Base-by-base conservation (phyloP, 148 eudicot species). In the Rhododendron henanense region DNA sequence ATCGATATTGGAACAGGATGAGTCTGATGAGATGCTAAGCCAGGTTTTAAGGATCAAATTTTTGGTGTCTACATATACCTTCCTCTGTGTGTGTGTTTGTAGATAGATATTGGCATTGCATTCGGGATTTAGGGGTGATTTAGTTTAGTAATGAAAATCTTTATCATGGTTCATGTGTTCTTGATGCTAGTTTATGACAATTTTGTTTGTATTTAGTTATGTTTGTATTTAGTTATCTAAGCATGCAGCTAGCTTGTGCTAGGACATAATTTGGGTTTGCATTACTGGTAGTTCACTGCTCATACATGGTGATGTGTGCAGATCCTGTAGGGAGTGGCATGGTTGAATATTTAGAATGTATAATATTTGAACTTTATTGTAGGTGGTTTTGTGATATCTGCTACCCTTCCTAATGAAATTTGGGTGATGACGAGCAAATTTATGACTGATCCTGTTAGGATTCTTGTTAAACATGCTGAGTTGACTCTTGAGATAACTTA, bases 21-120 rank as follows among this genome's bases (percentile, higher is more conserved):
- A 96, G 89, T 95, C 99, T 82, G 98, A 96, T 90, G 99, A 96
- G 91, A 96, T 96, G 98, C 89, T 96, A 93, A 96, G 98, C 91
- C 88, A 87, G 99, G 99, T 82, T 96, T 96, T 83, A 96, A 96
- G 92, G 98, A 95, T 88, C 99, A 96, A 87, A 96, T 96, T 83
- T 96, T 95, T 85, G 99, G 95, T 93, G 97, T 96, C 79, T 96
- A 96, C 87, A 91, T 96, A 87, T 94, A 96, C 84, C 97, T 95
- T 88, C 99, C 98, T 6, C 98, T 6, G 2, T 1, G 33, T 1
- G 41, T 41, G 45, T 41, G 7, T 41, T 41, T 25, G 7, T 41
- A 41, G 45, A 41, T 41, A 15, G 57, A 15, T 3, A 13, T 65
- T 65, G 45, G 78, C 55, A n/a, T n/a, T 71, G 39, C 39, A 13